Evolutionary conservation across 371 early-diverging fungal species (phyloP), one percentile per base, ranked within the genome.

Genomic region (Phascolomyces articulosus): DNA sequence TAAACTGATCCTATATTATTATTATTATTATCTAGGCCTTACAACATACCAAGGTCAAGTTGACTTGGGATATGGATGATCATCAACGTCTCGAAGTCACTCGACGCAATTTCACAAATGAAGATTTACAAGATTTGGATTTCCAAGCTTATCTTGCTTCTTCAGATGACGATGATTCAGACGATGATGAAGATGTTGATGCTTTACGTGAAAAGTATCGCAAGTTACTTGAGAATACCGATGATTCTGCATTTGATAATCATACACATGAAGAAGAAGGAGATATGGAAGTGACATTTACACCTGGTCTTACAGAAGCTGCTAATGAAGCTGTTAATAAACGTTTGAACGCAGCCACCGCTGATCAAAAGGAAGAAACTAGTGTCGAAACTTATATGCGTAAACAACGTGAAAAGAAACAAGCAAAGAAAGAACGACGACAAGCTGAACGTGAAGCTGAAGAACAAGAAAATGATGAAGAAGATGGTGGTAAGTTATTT

Each of bases 41-140:
- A 38, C 95, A 95, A 79, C 94, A 95, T 73, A 93, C 96, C 15
- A 94, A 92, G 54, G 96, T 96, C 40, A 90, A 92, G 71, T 78
- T 99, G 38, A 96, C 96, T 0, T 99, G 99, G 99, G 99, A 99
- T 60, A 90, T 91, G 21, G 98, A 98, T 61, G 98, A 96, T 69
- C 88, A 91, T 3, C 92, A 93, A 47, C 89, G 98, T 41, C 80
- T 88, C 16, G 84, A 87, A 53, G 68, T 93, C 11, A 95, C 91
- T 1, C 87, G 93, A 11, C 88, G 91, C 47, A 89, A 89, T 55
- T 94, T 97, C 68, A 90, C 91, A 0, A 90, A 93, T 63, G 89
- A 95, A 26, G 96, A 97, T 47, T 56, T 98, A n/a, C 87, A 94
- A 54, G 87, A 90, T 7, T 89, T 96, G 87, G 96, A 98, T 71